Evolutionary conservation across 805 yeast genomes (phyloP).

Genomic region (Lachancea lanzarotensis): DNA sequence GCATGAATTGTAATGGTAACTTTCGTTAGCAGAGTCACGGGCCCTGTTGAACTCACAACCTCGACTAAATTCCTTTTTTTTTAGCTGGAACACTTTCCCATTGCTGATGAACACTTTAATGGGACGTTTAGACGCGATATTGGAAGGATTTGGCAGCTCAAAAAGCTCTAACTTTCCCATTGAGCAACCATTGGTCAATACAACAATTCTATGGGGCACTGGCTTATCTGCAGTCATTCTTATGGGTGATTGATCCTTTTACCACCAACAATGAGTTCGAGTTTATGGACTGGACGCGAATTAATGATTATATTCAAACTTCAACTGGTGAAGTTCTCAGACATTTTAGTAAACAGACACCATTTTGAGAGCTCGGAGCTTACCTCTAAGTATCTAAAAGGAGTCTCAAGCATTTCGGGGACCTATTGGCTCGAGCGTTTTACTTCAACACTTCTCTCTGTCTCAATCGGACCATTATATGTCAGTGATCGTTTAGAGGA

Average conservation of each 20-base stretch:
- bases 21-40: conserved; percentile 21
- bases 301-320: too few relatives aligned
- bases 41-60: conserved; percentile 17
- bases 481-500: too few relatives aligned
- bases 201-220: conserved; percentile 1
- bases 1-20: conserved; percentile 23
- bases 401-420: too few relatives aligned
- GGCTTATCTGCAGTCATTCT: not conserved
- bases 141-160: conserved; percentile 28
- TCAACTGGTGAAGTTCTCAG: too few relatives aligned
- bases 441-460: too few relatives aligned
- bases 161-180: conserved; percentile 12
- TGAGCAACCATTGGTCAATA: conserved; percentile 1
- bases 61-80: conserved; percentile 22
- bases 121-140: conserved; percentile 16
- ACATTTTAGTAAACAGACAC: too few relatives aligned
- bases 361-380: too few relatives aligned
- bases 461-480: too few relatives aligned
- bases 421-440: too few relatives aligned
- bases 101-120: conserved; percentile 12
- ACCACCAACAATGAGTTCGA: not conserved
- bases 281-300: too few relatives aligned
- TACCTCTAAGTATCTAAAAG: too few relatives aligned
- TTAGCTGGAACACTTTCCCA: conserved; percentile 15
- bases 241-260: not conserved